A percentile compares a stretch with the other conserved stretches of the same genome.
Evolutionary conservation across 257 asterid genomes (phyloP).

Genomic region (Nicotiana undulata): DNA sequence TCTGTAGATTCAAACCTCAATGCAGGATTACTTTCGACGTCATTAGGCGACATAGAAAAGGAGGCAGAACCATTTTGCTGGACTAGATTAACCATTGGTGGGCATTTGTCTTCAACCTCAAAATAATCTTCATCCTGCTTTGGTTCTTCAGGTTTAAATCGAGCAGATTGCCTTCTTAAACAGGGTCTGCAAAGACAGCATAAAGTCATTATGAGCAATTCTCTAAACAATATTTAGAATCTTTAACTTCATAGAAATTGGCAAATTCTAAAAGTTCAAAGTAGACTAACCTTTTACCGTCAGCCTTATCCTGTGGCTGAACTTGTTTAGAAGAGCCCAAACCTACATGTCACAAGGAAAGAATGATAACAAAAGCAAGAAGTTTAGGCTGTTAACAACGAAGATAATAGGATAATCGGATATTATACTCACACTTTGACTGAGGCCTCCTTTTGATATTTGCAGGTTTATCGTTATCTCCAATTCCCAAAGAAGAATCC

Average conservation of each 20-base stretch:
- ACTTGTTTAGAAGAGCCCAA: constrained; percentile 24
- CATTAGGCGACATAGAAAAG: not conserved
- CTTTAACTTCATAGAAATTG: not conserved
- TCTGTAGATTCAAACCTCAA: constrained; percentile 19
- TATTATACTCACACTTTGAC: constrained; percentile 33
- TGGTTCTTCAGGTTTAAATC: constrained; percentile 19
- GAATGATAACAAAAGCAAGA: constrained; percentile 5
- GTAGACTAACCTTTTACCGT: constrained; percentile 38
- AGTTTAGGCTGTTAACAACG: not conserved
- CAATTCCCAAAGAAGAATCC: constrained; percentile 17
- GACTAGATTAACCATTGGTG: constrained; percentile 12
- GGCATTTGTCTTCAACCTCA: constrained; percentile 10
- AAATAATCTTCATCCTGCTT: not conserved
- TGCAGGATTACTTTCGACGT: constrained; percentile 8
- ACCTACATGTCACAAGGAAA: constrained; percentile 21
- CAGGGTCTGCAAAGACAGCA: constrained; percentile 25
- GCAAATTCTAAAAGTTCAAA: not conserved
- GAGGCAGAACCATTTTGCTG: constrained; percentile 19
- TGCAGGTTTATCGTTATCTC: constrained; percentile 23
- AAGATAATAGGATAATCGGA: not conserved
- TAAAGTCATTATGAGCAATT: not conserved
- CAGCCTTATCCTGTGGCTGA: constrained; percentile 24
- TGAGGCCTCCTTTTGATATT: constrained; percentile 23
- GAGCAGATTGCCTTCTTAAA: constrained; percentile 53
- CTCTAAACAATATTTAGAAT: not conserved